phyloP scores from a whole-genome alignment of 495 filamentous ascomycete species.

The Bacidia rubella region DNA sequence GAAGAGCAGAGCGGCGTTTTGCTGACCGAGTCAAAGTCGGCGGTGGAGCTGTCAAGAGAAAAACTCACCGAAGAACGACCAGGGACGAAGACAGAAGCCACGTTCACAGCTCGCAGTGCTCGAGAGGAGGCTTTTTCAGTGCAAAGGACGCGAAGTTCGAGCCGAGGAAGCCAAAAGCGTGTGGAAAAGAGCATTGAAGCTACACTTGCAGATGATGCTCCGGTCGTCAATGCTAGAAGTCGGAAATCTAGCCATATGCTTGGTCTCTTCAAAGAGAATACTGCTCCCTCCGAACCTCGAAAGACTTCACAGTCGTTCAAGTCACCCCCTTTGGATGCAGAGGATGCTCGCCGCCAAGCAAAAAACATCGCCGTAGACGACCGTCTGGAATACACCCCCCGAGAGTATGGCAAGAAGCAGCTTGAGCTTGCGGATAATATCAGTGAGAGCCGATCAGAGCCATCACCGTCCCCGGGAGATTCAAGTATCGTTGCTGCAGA shows the following conservation, averaged over 20 bases:
- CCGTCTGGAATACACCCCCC: too few relatives aligned
- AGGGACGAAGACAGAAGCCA: background rate
- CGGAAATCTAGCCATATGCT: constrained; percentile 89
- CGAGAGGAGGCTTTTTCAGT: constrained; percentile 8
- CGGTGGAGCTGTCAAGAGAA: background rate
- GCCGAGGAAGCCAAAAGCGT: constrained; percentile 30
- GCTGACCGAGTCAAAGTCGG: background rate
- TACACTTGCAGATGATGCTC: constrained; percentile 61
- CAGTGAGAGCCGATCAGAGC: too few relatives aligned
- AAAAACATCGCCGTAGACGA: too few relatives aligned
- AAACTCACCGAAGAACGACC: background rate
- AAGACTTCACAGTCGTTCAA: constrained; percentile 10
- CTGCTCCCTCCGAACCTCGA: constrained; percentile 36
- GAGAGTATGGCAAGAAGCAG: too few relatives aligned
- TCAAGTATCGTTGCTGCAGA: too few relatives aligned
- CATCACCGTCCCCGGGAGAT: too few relatives aligned
- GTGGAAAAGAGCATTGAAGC: constrained; percentile 81
- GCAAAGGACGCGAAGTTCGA: constrained; percentile 28
- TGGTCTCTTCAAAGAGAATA: constrained; percentile 85
- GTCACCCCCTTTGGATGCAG: background rate
- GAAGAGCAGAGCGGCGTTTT: background rate
- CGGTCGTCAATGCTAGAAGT: constrained; percentile 60
- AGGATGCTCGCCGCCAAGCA: too few relatives aligned
- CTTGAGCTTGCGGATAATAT: too few relatives aligned
- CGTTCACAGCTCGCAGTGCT: background rate